These are phyloP conservation scores for Cadophora gregata DNA, from an alignment of 2,329 filamentous ascomycete species.

Conservation along the genomic window DNA sequence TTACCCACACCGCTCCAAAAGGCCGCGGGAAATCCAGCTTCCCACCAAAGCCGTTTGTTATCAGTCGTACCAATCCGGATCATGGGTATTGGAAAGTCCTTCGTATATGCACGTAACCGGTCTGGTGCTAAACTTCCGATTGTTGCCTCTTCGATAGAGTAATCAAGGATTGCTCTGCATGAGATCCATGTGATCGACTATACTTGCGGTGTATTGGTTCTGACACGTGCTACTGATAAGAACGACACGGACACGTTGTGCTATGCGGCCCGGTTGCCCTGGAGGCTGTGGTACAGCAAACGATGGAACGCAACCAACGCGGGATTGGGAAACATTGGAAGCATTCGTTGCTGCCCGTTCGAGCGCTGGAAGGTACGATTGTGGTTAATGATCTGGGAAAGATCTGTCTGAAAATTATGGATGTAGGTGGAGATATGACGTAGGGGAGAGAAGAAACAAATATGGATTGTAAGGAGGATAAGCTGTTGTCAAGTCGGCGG, in stretches of 20 bases:
- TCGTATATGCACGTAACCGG: constrained; percentile 22
- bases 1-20: constrained; percentile 8
- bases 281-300: constrained; percentile 10
- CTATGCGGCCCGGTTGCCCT: background rate
- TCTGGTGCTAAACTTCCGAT: background rate
- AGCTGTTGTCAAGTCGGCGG: background rate
- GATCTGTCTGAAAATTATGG: background rate
- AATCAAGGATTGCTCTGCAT: background rate
- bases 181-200: background rate
- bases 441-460: background rate
- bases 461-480: background rate
- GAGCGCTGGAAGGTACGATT: no score
- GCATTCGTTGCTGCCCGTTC: background rate
- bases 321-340: background rate
- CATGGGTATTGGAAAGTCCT: constrained; percentile 11
- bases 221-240: background rate
- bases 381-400: background rate
- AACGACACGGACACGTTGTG: background rate
- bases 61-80: constrained; percentile 17
- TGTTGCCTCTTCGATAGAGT: background rate
- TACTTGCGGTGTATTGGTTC: background rate
- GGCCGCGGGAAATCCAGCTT: background rate
- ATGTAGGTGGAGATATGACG: background rate
- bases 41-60: constrained; percentile 8
- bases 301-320: background rate